phyloP scores from a whole-genome alignment of 1,139 yeast genomes.

The Scheffersomyces segobiensis region DNA sequence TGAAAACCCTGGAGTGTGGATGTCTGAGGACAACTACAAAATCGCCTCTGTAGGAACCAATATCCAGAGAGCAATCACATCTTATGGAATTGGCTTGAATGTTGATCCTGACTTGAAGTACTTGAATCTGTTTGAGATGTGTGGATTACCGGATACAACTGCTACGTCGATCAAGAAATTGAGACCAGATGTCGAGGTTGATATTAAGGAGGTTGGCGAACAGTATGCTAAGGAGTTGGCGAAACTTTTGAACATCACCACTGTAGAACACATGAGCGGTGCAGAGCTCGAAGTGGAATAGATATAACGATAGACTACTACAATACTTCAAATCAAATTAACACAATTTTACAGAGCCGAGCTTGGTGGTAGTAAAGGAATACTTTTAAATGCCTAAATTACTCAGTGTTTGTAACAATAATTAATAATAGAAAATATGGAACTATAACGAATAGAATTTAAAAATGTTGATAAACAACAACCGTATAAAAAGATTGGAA shows the following conservation, averaged over 20 bases:
- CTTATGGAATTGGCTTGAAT: conserved; percentile 88
- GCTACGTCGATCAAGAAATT: conserved; percentile 37
- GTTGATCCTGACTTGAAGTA: conserved; percentile 70
- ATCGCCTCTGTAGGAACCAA: conserved; percentile 91
- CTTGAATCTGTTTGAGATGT: conserved; percentile 74
- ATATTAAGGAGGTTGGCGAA: conserved; percentile 47
- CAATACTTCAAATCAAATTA: background rate
- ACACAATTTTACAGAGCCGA: too few species aligned
- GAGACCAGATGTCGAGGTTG: conserved; percentile 12
- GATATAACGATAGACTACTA: background rate
- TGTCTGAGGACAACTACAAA: conserved; percentile 51
- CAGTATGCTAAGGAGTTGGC: conserved; percentile 57
- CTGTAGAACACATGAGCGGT: conserved; percentile 46
- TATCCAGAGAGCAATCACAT: conserved; percentile 78
- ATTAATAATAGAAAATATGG: conserved; percentile 1
- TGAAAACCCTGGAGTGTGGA: conserved; percentile 88
- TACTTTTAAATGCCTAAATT: background rate
- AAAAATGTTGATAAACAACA: background rate
- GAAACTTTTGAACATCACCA: conserved; percentile 42
- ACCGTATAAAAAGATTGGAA: background rate
- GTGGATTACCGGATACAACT: conserved; percentile 70
- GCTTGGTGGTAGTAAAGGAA: background rate
- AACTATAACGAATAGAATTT: background rate
- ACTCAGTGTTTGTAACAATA: background rate
- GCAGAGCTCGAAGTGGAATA: conserved; percentile 14